Conservation (phyloP, 2,329 filamentous ascomycete species). For the Dothideomycetes sp. region DNA sequence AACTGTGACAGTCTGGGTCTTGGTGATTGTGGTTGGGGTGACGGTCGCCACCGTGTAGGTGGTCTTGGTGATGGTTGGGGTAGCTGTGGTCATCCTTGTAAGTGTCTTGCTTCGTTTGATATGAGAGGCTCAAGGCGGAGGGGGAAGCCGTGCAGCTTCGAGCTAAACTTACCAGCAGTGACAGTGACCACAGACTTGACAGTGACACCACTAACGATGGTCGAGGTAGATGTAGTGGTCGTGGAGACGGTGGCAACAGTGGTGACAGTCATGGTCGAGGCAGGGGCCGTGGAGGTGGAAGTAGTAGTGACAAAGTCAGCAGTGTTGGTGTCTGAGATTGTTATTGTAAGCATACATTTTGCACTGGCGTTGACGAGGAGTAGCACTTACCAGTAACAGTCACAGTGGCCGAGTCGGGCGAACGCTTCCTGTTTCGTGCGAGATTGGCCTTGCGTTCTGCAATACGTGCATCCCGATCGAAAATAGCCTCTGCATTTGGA, state of each 20-base stretch:
- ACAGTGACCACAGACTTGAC: constrained; percentile 3
- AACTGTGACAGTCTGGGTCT: constrained; percentile 8
- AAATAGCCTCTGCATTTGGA: neutral
- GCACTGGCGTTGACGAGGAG: constrained; percentile 7
- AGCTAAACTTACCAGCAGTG: neutral
- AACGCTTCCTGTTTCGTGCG: constrained; percentile 15
- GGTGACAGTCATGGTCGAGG: constrained; percentile 1
- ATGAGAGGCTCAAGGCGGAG: neutral
- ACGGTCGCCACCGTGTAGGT: constrained; percentile 3
- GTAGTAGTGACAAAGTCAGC: constrained; percentile 16
- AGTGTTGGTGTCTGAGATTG: constrained; percentile 14
- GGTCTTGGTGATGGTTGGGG: constrained; percentile 7
- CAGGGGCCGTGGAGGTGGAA: constrained; percentile 4
- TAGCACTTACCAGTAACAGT: constrained; percentile 19
- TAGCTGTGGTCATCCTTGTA: too few relatives aligned
- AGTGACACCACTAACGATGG: constrained; percentile 7
- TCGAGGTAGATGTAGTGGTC: constrained; percentile 1
- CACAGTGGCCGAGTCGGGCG: constrained; percentile 21
- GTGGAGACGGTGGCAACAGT: constrained; percentile 8
- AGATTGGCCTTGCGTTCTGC: constrained; percentile 18
- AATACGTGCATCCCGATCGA: constrained; percentile 12
- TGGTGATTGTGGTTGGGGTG: constrained; percentile 5
- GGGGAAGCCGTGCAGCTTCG: neutral
- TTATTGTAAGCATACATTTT: neutral
- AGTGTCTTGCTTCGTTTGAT: neutral